Base-by-base conservation (phyloP, 805 yeast species). In the Hanseniaspora mollemarum region DNA sequence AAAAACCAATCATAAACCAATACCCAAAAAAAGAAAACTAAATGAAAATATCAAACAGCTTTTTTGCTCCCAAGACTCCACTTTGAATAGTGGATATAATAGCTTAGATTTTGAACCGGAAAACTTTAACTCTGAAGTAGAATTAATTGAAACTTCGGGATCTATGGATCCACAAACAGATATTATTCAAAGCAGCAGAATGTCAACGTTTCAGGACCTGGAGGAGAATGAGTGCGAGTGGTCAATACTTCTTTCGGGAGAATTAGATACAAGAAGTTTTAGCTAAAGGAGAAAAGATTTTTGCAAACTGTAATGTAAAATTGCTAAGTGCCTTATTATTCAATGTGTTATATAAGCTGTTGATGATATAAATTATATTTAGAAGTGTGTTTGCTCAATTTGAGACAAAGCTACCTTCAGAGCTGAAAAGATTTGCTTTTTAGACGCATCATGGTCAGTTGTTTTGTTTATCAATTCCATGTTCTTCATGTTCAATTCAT, bases 321-420 rank as follows among this genome's bases (percentile, higher is more conserved):
- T n/a, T n/a, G n/a, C n/a, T n/a, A n/a, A n/a, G n/a, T n/a, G n/a
- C n/a, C n/a, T n/a, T n/a, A n/a, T n/a, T n/a, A n/a, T n/a, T n/a
- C n/a, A n/a, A n/a, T n/a, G n/a, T n/a, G 31, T 35, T 35, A 35
- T 16, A 35, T n/a, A 45, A n/a, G n/a, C n/a, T n/a, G n/a, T n/a
- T n/a, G n/a, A n/a, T n/a, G n/a, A n/a, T n/a, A n/a, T n/a, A n/a
- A n/a, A n/a, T n/a, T n/a, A n/a, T n/a, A n/a, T n/a, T n/a, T n/a
- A n/a, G n/a, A 32, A 32, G n/a, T 48, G 51, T 7, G 40, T 19
- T 35, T 48, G 32, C 33, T 48, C 51, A 25, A 48, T 39, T 26
- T 48, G 51, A 10, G 45, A n/a, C 15, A 48, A n/a, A 13, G 51
- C 51, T 6, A 48, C 28, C 25, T 40, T 48, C 32, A 48, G 24